A percentile compares a stretch with the other conserved stretches of the same genome.
Evolutionary conservation across 2,329 filamentous ascomycete genomes (phyloP).

Genomic region (Arthrobotrys iridis): DNA sequence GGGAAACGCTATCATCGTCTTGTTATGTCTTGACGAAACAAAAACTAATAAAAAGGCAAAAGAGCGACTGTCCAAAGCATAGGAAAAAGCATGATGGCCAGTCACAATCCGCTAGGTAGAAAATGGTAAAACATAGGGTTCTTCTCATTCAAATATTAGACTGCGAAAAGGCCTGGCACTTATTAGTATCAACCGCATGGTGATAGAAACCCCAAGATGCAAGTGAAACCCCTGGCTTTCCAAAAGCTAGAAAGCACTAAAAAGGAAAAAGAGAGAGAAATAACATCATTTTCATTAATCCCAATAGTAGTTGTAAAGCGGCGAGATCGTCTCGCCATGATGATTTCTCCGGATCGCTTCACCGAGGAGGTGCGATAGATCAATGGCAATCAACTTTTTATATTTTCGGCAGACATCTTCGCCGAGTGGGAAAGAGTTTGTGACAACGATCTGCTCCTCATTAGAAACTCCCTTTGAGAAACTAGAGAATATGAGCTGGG

Average conservation of each 20-base stretch:
- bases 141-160: slow-evolving; percentile 32
- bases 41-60: neutral
- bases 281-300: slow-evolving; percentile 23
- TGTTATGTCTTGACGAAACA: slow-evolving; percentile 4
- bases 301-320: slow-evolving; percentile 48
- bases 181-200: slow-evolving; percentile 1
- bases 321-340: slow-evolving; percentile 75
- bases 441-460: slow-evolving; percentile 78
- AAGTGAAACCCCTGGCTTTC: slow-evolving; percentile 53
- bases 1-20: no score
- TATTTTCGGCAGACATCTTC: slow-evolving; percentile 75
- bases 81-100: slow-evolving; percentile 1
- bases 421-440: slow-evolving; percentile 93
- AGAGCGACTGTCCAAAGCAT: slow-evolving; percentile 4
- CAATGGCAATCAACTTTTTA: slow-evolving; percentile 87
- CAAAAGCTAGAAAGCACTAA: neutral
- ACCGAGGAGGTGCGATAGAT: slow-evolving; percentile 84
- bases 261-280: neutral
- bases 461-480: neutral
- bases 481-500: neutral
- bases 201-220: slow-evolving; percentile 56
- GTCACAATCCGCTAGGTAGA: neutral
- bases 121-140: neutral
- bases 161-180: slow-evolving; percentile 36
- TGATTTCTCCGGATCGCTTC: slow-evolving; percentile 97